These are phyloP conservation scores for Trichoderma koningiopsis DNA, from an alignment of 2,329 filamentous ascomycete species.

Conservation along the genomic window DNA sequence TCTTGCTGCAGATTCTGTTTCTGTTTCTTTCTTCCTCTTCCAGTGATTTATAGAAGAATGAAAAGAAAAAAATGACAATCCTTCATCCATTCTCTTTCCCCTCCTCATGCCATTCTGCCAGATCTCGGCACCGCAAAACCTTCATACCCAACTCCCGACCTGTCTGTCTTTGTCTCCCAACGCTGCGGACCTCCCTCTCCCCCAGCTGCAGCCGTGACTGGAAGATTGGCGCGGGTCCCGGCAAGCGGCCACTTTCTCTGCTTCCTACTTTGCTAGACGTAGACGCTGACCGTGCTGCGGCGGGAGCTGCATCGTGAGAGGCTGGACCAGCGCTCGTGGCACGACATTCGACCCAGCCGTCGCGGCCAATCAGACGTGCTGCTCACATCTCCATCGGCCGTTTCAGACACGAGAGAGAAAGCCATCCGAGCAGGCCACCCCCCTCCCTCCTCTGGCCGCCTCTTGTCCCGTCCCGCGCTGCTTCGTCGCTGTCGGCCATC, in stretches of 20 bases:
- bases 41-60: not conserved
- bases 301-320: conserved; percentile 27
- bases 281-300: conserved; percentile 7
- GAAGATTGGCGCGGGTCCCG: conserved; percentile 19
- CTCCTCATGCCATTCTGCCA: not conserved
- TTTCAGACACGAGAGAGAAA: conserved; percentile 12
- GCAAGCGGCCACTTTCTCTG: conserved; percentile 3
- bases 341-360: conserved; percentile 14
- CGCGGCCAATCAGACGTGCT: conserved; percentile 24
- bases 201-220: conserved; percentile 16
- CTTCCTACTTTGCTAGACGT: not conserved
- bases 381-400: conserved; percentile 25
- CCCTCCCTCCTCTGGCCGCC: not conserved
- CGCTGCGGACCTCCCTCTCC: conserved; percentile 1
- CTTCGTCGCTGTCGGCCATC: not conserved
- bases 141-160: conserved; percentile 14
- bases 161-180: conserved; percentile 12
- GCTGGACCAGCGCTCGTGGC: conserved; percentile 26
- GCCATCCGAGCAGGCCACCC: not conserved
- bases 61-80: not conserved
- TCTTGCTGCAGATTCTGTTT: not conserved
- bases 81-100: not conserved
- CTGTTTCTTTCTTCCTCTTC: not conserved
- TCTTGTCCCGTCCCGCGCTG: not conserved
- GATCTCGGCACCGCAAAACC: not conserved